Percentiles rank a stretch among this genome's conserved stretches.
Evolutionary conservation across 345 rosid species (phyloP).

Genomic region (Hibiscus tridactylites): DNA sequence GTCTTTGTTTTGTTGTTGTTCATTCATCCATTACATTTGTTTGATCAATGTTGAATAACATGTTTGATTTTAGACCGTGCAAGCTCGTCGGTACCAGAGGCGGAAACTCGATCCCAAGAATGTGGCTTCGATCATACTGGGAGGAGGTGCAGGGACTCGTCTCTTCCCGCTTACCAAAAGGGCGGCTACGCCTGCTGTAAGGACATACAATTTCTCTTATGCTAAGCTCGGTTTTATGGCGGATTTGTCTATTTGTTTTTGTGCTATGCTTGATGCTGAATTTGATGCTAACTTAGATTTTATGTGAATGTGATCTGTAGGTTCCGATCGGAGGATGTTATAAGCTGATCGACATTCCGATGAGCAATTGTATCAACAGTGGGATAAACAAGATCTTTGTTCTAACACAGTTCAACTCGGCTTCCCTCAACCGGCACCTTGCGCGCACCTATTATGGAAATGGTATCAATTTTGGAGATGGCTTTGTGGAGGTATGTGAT

Average conservation of each 20-base stretch:
- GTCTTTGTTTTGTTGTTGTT: neutral
- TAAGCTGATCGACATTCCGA: constrained; percentile 86
- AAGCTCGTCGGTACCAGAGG: constrained; percentile 42
- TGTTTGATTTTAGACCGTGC: constrained; percentile 31
- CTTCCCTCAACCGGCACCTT: constrained; percentile 89
- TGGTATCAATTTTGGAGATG: constrained; percentile 87
- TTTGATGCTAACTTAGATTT: neutral
- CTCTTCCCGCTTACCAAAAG: constrained; percentile 88
- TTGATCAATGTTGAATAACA: neutral
- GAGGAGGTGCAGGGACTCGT: constrained; percentile 92
- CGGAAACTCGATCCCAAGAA: constrained; percentile 68
- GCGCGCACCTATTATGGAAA: constrained; percentile 93
- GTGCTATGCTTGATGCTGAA: neutral
- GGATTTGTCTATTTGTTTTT: neutral
- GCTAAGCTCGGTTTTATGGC: neutral
- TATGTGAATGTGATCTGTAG: constrained; percentile 17
- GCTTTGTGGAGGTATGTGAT: constrained; percentile 78
- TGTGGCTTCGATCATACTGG: constrained; percentile 81
- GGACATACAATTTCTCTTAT: constrained; percentile 10
- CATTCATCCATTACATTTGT: neutral
- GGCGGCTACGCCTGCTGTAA: constrained; percentile 94
- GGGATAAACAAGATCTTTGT: constrained; percentile 92
- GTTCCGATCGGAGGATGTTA: constrained; percentile 96
- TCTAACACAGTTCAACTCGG: constrained; percentile 86
- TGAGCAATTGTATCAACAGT: constrained; percentile 97